Percentiles rank a stretch among this genome's conserved stretches.
phyloP scores from a whole-genome alignment of 208 protist species.

The Herpetomonas samuelpessoai region DNA sequence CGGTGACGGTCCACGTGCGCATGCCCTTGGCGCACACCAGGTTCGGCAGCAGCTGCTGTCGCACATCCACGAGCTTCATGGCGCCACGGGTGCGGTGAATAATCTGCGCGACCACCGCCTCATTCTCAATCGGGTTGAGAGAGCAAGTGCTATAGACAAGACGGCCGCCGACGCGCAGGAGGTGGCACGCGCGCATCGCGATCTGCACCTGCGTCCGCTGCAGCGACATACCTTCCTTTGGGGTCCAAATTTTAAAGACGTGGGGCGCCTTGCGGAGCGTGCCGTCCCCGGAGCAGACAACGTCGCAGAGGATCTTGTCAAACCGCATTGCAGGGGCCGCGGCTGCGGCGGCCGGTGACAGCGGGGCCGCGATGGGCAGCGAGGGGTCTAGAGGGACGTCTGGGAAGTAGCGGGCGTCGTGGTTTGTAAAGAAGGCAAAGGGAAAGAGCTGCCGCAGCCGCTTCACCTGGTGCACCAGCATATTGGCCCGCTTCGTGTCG shows the following conservation, averaged over 20 bases:
- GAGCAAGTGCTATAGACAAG: conserved; percentile 97
- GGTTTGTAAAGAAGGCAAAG: conserved; percentile 88
- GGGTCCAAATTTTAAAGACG: conserved; percentile 83
- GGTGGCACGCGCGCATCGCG: conserved; percentile 66
- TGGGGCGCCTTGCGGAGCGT: conserved; percentile 86
- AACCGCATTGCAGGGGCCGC: conserved; percentile 83
- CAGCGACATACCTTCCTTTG: conserved; percentile 62
- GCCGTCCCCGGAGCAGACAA: conserved; percentile 95
- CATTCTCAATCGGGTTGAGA: conserved; percentile 96
- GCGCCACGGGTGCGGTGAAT: conserved; percentile 75
- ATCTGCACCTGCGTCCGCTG: conserved; percentile 90
- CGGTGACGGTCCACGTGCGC: conserved; percentile 80
- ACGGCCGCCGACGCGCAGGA: conserved; percentile 75
- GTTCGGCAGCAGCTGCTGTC: conserved; percentile 53
- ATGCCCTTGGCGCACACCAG: conserved; percentile 77
- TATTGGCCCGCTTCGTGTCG: conserved; percentile 81
- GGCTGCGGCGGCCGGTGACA: too few relatives aligned
- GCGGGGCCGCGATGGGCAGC: too few relatives aligned
- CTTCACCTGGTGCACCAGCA: conserved; percentile 87
- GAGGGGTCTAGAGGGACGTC: conserved; percentile 29
- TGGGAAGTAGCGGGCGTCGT: conserved; percentile 87
- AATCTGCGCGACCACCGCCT: conserved; percentile 93
- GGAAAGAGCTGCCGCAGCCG: conserved; percentile 81
- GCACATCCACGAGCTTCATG: conserved; percentile 89
- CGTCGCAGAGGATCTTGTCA: conserved; percentile 93